Evolutionary conservation across 306 rosid genomes (phyloP), one percentile per base, ranked within the genome.

Genomic region (Quercus mongolica): DNA sequence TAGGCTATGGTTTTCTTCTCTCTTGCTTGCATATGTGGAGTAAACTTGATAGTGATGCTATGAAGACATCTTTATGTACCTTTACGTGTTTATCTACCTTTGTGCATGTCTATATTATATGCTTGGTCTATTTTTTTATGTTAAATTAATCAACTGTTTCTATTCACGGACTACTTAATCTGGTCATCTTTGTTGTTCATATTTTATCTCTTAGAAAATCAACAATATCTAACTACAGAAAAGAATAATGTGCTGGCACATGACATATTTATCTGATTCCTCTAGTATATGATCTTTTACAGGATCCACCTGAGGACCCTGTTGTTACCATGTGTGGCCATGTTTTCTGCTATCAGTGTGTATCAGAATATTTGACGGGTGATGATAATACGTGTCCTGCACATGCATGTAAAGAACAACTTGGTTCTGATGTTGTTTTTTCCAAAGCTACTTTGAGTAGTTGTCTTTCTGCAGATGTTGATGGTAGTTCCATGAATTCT

Each of bases 271-370:
- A 68, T 69, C 83, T 88, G 81, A 91, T 72, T 33, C 80, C 58
- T 71, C 75, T 65, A 1, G 23, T 49, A 44, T 59, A 38, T 76
- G 59, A 80, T 85, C 74, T 88, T 86, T 86, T 81, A 81, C 92
- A 95, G 99, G 99, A 95, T 78, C 81, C 96, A 56, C 97, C 98
- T 20, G 98, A 93, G 69, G 86, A 88, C 75, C 90, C 98, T 71
- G 96, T 93, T 85, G 86, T 93, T 77, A 91, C 98, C 0, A 86
- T 90, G 94, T 95, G 99, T 79, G 89, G 97, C 75, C 99, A 95
- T 87, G 96, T 93, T 79, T 93, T 91, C 90, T 95, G 99, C 87
- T 89, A 88, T 83, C 94, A 93, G 76, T 95, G 99, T 75, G 91
- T 95, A 52, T 90, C 96, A 28, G 99, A 95, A 56, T 79, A 76